Evolutionary conservation across 192 early-diverging fungal species (phyloP).

Genomic region (Coemansia sp.): DNA sequence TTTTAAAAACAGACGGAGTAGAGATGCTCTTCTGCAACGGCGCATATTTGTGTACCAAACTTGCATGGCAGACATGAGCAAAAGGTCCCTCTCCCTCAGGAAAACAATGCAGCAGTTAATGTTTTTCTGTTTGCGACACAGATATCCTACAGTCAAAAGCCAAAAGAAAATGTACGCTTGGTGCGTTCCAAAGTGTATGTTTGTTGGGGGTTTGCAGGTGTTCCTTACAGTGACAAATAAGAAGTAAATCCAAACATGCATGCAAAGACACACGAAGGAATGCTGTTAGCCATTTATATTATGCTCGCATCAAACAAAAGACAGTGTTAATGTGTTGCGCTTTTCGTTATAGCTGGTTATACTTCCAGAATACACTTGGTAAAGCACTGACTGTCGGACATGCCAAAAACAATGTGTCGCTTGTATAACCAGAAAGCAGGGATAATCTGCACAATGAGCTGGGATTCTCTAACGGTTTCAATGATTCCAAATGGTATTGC

Average conservation of each 20-base stretch:
- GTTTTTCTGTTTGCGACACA: too few species aligned
- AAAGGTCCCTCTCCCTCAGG: too few species aligned
- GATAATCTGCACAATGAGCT: too few species aligned
- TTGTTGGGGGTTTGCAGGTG: neutral
- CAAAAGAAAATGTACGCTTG: neutral
- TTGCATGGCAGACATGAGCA: neutral
- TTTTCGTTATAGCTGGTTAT: too few species aligned
- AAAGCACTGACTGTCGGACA: too few species aligned
- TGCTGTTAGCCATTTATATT: too few species aligned
- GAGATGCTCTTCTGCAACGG: neutral
- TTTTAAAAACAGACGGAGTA: neutral
- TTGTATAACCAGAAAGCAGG: too few species aligned
- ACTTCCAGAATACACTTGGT: too few species aligned
- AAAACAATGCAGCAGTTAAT: neutral
- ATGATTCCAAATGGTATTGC: neutral
- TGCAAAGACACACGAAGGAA: neutral
- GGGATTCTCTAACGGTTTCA: too few species aligned
- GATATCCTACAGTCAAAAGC: neutral
- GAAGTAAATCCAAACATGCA: neutral
- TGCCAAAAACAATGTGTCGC: too few species aligned
- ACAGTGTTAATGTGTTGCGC: neutral
- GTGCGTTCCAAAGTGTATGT: neutral
- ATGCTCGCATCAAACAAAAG: too few species aligned
- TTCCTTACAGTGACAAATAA: neutral
- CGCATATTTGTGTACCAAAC: neutral